Base-by-base conservation (phyloP, 208 protist genomes). In the Trypanosoma conorhini region DNA sequence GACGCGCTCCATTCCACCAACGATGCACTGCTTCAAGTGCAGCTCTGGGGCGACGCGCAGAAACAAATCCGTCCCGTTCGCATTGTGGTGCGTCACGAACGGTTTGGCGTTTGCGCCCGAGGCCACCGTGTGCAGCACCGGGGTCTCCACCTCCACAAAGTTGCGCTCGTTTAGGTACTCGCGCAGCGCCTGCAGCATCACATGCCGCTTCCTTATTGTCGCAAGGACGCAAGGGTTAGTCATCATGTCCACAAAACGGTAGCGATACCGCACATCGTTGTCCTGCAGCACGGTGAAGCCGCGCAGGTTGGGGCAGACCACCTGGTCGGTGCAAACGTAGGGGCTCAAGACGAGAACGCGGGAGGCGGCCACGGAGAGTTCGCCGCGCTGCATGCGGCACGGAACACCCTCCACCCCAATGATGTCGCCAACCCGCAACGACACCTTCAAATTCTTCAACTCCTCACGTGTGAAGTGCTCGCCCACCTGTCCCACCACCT, bases 111-210 rank as follows among this genome's bases (percentile, higher is more conserved):
- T 94, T 13, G 96, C 97, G 24, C 97, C 95, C 48, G 95, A 98
- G 13, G 89, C 76, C 28, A 96, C 79, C 17, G 70, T 42, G 64
- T 96, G 85, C 51, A 99, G 72, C 50, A 98, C 91, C 1, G 97
- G 97, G 28, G 97, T 99, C 81, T 99, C 96, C 31, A 99, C 96
- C 71, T 99, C 95, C 0, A 95, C 46, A 65, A 98, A 99, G 52
- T 77, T 79, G 38, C 74, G 67, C 1, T 59, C 58, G 51, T 96
- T 77, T 22, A 98, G 81, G 63, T 86, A 96, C 38, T 80, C 64
- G 35, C 93, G 88, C 55, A 96, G 77, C 46, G 81, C 79, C 33
- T 74, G 65, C 5, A 91, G 79, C 24, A 88, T 79, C 35, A 54
- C 78, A 77, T 94, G 89, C 21, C 92, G 85, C 46, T 80, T 75